Conservation (phyloP, 805 yeast species). For the Ogataea pignaliae region DNA sequence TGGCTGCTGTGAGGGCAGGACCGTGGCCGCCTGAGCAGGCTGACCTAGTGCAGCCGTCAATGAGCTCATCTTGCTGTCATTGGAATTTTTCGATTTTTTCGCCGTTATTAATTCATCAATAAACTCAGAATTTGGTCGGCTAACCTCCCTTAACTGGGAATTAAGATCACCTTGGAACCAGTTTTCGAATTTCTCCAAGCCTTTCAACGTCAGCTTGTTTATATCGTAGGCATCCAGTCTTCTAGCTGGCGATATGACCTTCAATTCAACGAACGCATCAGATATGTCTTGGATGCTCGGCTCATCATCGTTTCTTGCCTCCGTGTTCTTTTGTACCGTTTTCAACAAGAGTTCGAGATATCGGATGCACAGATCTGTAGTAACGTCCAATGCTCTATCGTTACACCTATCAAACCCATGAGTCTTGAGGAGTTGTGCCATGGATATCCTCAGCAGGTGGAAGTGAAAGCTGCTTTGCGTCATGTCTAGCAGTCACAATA, state of each 20-base stretch:
- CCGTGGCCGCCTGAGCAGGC: constrained; percentile 8
- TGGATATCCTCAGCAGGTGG: constrained; percentile 27
- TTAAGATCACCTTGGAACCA: constrained; percentile 51
- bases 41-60: constrained; percentile 30
- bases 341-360: constrained; percentile 52
- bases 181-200: constrained; percentile 46
- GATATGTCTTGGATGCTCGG: constrained; percentile 59
- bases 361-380: constrained; percentile 73
- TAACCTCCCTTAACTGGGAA: constrained; percentile 36
- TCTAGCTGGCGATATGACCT: constrained; percentile 56
- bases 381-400: constrained; percentile 63
- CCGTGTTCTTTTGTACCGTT: constrained; percentile 47
- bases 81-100: constrained; percentile 20
- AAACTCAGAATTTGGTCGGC: constrained; percentile 29
- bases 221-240: constrained; percentile 52
- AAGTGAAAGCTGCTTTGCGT: constrained; percentile 25
- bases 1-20: constrained; percentile 9
- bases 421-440: constrained; percentile 61
- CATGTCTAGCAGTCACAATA: constrained; percentile 7
- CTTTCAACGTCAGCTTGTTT: constrained; percentile 39
- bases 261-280: constrained; percentile 61
- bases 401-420: constrained; percentile 80
- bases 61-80: constrained; percentile 28
- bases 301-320: constrained; percentile 36
- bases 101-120: constrained; percentile 20